phyloP scores from a whole-genome alignment of 2,329 filamentous ascomycete species.

The Thielaviopsis populi region DNA sequence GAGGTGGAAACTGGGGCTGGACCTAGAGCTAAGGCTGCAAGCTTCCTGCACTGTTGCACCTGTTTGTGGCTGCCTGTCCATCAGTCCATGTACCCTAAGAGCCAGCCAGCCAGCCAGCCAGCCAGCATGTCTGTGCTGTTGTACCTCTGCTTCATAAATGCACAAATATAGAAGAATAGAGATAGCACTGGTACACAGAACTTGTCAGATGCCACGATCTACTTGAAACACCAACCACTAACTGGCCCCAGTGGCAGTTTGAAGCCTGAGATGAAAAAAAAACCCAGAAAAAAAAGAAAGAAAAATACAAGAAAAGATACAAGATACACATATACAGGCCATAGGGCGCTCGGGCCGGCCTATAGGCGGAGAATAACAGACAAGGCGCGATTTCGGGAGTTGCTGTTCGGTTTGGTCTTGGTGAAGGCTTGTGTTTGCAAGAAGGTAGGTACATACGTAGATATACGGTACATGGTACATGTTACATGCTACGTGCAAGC shows the following conservation, averaged over 20 bases:
- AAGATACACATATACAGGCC: no score
- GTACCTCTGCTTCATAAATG: not conserved
- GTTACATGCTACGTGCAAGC: not conserved
- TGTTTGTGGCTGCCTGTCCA: no score
- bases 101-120: no score
- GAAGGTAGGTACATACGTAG: not conserved
- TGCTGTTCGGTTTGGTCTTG: no score
- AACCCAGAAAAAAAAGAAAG: not conserved
- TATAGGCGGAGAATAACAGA: not conserved
- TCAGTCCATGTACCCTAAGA: no score
- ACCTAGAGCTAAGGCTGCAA: no score
- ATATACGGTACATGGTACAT: not conserved
- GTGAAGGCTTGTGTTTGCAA: not conserved
- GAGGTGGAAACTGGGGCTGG: not conserved
- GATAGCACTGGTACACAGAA: not conserved
- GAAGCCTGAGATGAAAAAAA: not conserved
- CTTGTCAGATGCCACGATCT: conserved; percentile 4
- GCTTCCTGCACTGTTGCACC: no score
- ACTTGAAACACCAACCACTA: not conserved
- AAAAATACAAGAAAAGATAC: not conserved
- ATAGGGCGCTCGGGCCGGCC: not conserved
- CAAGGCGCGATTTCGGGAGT: not conserved
- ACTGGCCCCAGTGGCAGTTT: not conserved
- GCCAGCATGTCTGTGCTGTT: not conserved
- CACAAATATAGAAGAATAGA: not conserved